These are phyloP conservation scores for Cornus suecica DNA, from an alignment of 148 eudicot genomes.

Conservation along the genomic window DNA sequence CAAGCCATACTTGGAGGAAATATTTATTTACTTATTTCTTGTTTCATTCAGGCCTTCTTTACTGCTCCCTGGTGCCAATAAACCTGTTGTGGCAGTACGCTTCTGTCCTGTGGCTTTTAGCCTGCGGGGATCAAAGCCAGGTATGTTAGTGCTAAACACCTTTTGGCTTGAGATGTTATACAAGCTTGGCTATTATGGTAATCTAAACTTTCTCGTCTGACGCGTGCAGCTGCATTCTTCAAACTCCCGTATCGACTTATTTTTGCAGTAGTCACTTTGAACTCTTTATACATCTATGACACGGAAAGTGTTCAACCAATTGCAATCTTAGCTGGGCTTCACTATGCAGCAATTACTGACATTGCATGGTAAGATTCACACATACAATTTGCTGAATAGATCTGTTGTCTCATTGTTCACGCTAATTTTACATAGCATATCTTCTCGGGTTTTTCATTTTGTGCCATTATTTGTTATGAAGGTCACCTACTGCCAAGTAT, in stretches of 20 bases:
- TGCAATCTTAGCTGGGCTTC: constrained; percentile 83
- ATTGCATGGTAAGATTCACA: constrained; percentile 62
- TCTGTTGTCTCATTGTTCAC: background rate
- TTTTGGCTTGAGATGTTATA: background rate
- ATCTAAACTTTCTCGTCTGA: background rate
- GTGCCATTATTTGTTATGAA: constrained; percentile 20
- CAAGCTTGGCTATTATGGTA: background rate
- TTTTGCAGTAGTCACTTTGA: constrained; percentile 87
- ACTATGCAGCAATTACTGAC: constrained; percentile 95
- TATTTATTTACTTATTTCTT: background rate
- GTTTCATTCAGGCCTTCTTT: constrained; percentile 66
- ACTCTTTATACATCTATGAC: constrained; percentile 85
- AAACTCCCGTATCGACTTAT: constrained; percentile 91
- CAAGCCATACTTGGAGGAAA: background rate
- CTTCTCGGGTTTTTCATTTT: background rate
- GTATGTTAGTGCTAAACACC: constrained; percentile 22
- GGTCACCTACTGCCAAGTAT: constrained; percentile 78
- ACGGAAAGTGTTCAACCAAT: constrained; percentile 77
- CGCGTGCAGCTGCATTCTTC: constrained; percentile 54
- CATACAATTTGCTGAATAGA: background rate
- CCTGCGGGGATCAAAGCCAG: constrained; percentile 54
- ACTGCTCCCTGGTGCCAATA: constrained; percentile 91
- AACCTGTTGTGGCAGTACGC: constrained; percentile 90
- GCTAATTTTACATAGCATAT: background rate
- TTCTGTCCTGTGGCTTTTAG: constrained; percentile 79